Conservation (phyloP, 352 stramenopile species). For the Hyaloperonospora arabidopsidis region DNA sequence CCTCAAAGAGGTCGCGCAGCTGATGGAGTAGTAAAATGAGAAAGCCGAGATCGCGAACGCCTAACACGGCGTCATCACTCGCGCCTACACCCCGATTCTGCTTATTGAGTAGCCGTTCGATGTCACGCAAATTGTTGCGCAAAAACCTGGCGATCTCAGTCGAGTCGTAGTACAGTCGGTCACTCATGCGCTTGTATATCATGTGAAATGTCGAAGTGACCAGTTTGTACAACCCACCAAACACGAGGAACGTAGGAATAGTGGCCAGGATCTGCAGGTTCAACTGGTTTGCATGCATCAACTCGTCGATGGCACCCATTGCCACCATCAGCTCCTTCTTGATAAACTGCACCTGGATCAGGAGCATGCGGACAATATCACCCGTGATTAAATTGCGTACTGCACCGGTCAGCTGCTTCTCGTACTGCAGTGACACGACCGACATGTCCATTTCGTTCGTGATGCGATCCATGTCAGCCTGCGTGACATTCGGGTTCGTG, state of each 20-base stretch:
- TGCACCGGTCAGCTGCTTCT: slow-evolving; percentile 52
- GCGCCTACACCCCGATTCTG: slow-evolving; percentile 40
- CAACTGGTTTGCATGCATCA: slow-evolving; percentile 84
- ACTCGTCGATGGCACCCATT: slow-evolving; percentile 80
- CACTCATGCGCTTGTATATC: slow-evolving; percentile 70
- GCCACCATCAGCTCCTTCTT: slow-evolving; percentile 86
- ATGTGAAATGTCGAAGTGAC: slow-evolving; percentile 51
- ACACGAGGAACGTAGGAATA: slow-evolving; percentile 72
- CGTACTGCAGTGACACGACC: slow-evolving; percentile 63
- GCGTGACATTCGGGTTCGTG: slow-evolving; percentile 47
- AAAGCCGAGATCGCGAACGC: slow-evolving; percentile 59
- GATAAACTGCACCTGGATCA: slow-evolving; percentile 86
- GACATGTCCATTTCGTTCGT: slow-evolving; percentile 70
- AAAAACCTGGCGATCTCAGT: slow-evolving; percentile 66
- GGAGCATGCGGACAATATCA: slow-evolving; percentile 81
- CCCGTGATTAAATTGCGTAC: slow-evolving; percentile 77
- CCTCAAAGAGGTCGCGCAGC: slow-evolving; percentile 68
- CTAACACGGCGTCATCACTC: slow-evolving; percentile 35
- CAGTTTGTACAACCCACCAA: slow-evolving; percentile 63
- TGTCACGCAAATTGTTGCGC: slow-evolving; percentile 74
- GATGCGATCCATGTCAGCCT: slow-evolving; percentile 36
- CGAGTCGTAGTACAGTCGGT: slow-evolving; percentile 71
- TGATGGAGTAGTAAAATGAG: slow-evolving; percentile 71
- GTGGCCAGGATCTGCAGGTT: slow-evolving; percentile 84
- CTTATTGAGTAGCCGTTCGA: slow-evolving; percentile 80